Conservation (phyloP, 2,329 filamentous ascomycete genomes). For the Pseudogymnoascus sp. region DNA sequence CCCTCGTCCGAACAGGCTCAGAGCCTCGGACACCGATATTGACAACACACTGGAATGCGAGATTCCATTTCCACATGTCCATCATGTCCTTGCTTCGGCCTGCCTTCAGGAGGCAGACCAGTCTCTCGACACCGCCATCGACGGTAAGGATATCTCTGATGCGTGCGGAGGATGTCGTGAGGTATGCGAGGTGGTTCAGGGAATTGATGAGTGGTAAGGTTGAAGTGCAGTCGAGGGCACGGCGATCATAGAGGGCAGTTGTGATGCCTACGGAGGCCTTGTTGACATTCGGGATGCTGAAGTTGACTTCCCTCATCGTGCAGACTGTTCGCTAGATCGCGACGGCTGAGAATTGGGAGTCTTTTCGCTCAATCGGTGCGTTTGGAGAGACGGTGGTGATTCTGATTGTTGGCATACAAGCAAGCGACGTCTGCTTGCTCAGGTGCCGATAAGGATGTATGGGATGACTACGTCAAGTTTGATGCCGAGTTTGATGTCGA, state of each 20-base stretch:
- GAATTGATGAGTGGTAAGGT: constrained; percentile 98
- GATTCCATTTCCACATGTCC: constrained; percentile 99
- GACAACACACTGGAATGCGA: constrained; percentile 97
- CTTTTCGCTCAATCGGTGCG: constrained; percentile 7
- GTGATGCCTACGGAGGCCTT: constrained; percentile 99
- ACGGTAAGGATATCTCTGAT: constrained; percentile 97
- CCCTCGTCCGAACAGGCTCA: constrained; percentile 84
- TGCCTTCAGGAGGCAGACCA: constrained; percentile 97
- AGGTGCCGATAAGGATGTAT: constrained; percentile 1
- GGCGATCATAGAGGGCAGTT: constrained; percentile 92
- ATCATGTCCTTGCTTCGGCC: constrained; percentile 96
- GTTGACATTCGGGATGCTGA: constrained; percentile 98
- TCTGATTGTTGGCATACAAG: not conserved
- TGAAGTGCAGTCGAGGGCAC: constrained; percentile 95
- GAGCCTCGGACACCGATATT: constrained; percentile 97
- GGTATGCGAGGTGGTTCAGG: constrained; percentile 94
- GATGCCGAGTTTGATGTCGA: constrained; percentile 6
- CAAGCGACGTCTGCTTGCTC: constrained; percentile 1
- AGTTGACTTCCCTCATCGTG: constrained; percentile 99
- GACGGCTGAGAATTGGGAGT: constrained; percentile 6
- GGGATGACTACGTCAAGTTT: constrained; percentile 7
- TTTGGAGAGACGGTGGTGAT: not conserved
- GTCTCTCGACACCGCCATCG: constrained; percentile 92
- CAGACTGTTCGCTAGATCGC: constrained; percentile 8
- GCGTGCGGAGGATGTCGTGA: constrained; percentile 93